Conservation (phyloP, 495 filamentous ascomycete species). For the Lentithecium fluviatile region DNA sequence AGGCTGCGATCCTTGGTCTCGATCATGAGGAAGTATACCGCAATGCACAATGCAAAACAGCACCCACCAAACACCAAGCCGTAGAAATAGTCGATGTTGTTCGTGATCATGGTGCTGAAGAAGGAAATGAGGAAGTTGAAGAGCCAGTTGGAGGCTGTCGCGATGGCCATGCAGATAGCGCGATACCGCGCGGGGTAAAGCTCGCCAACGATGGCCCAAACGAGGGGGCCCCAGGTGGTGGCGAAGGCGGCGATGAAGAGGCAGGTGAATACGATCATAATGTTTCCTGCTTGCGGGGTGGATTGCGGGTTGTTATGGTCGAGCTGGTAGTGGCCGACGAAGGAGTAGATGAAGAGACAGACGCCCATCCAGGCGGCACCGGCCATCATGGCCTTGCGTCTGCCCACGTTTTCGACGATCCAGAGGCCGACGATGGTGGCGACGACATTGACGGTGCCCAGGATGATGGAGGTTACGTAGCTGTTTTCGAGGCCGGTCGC, state of each 20-base stretch:
- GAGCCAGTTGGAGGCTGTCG: slow-evolving; percentile 83
- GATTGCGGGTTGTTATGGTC: slow-evolving; percentile 2
- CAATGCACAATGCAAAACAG: slow-evolving; percentile 58
- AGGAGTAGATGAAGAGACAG: slow-evolving; percentile 7
- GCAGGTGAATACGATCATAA: slow-evolving; percentile 23
- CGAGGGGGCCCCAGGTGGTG: slow-evolving; percentile 77
- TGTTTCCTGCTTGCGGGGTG: slow-evolving; percentile 11
- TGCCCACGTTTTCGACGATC: slow-evolving; percentile 41
- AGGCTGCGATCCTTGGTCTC: slow-evolving; percentile 66
- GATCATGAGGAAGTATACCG: slow-evolving; percentile 77
- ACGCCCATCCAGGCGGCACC: slow-evolving; percentile 39
- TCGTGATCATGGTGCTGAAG: slow-evolving; percentile 75
- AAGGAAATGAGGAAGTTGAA: slow-evolving; percentile 88
- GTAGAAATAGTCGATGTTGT: slow-evolving; percentile 67
- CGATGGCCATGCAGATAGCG: slow-evolving; percentile 71
- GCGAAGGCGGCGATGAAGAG: slow-evolving; percentile 38
- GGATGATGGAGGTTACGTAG: slow-evolving; percentile 38
- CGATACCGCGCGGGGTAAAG: slow-evolving; percentile 77
- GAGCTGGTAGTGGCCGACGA: slow-evolving; percentile 39
- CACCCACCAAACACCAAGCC: slow-evolving; percentile 77
- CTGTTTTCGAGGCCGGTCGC: slow-evolving; percentile 30
- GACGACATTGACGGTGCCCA: slow-evolving; percentile 40
- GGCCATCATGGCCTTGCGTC: slow-evolving; percentile 35
- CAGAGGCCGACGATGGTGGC: slow-evolving; percentile 39
- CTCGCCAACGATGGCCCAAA: slow-evolving; percentile 78